Conservation (phyloP, 208 protist species). For the Angomonas deanei region DNA sequence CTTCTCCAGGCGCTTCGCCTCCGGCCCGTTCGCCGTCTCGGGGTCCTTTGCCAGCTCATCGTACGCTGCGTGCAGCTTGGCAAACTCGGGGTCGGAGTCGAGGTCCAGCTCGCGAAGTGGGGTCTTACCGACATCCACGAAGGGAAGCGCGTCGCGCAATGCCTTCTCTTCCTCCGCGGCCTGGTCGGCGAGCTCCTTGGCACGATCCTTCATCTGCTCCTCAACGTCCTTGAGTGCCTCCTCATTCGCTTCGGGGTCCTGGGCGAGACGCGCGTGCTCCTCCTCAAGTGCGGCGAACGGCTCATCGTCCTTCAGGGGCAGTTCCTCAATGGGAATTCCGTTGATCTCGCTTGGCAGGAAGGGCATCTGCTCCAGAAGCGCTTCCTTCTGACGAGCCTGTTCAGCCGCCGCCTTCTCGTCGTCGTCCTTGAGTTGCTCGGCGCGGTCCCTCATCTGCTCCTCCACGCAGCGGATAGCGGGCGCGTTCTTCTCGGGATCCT, state of each 20-base stretch:
- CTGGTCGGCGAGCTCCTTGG: constrained; percentile 11
- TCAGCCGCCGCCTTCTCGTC: constrained; percentile 8
- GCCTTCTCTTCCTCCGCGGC: constrained; percentile 16
- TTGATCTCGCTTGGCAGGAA: constrained; percentile 11
- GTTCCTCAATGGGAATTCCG: constrained; percentile 5
- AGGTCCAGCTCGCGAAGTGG: constrained; percentile 30
- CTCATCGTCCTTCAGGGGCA: constrained; percentile 13
- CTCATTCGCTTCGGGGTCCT: not conserved
- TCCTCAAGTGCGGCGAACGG: constrained; percentile 9
- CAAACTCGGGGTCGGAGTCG: constrained; percentile 17
- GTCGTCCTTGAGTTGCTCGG: constrained; percentile 22
- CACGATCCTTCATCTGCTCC: constrained; percentile 9
- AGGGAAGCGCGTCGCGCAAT: constrained; percentile 23
- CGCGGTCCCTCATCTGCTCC: constrained; percentile 34
- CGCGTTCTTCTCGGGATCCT: constrained; percentile 26
- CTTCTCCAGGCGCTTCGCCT: constrained; percentile 21
- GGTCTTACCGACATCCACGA: constrained; percentile 13
- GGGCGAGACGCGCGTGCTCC: constrained; percentile 10
- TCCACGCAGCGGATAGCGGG: constrained; percentile 31
- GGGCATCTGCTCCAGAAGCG: constrained; percentile 14
- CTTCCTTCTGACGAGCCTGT: constrained; percentile 10
- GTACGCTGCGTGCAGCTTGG: constrained; percentile 22
- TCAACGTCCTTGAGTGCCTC: constrained; percentile 7
- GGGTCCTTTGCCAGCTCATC: constrained; percentile 28
- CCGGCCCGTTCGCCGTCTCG: constrained; percentile 13